phyloP scores from a whole-genome alignment of 192 early-diverging fungal species.

The Coemansia sp. region DNA sequence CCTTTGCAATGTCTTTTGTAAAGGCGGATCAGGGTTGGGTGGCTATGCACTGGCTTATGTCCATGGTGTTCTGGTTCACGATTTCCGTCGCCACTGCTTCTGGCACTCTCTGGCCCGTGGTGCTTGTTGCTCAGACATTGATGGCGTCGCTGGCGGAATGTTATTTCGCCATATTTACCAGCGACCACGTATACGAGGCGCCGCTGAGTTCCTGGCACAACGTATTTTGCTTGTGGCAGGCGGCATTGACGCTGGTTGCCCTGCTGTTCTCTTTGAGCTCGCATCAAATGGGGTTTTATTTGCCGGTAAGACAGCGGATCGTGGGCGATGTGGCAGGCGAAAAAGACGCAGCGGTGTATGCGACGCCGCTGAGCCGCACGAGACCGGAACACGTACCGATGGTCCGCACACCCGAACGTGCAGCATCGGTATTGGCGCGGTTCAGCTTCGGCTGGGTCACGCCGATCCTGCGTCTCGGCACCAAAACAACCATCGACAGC shows the following conservation, averaged over 20 bases:
- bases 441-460: slow-evolving; percentile 64
- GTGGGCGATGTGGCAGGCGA: background rate
- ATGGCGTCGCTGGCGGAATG: slow-evolving; percentile 15
- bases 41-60: slow-evolving; percentile 30
- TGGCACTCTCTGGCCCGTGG: background rate
- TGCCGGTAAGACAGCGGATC: slow-evolving; percentile 20
- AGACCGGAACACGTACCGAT: slow-evolving; percentile 25
- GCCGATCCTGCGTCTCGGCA: slow-evolving; percentile 63
- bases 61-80: slow-evolving; percentile 16
- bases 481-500: slow-evolving; percentile 56
- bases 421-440: slow-evolving; percentile 24
- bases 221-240: slow-evolving; percentile 8
- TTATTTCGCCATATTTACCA: slow-evolving; percentile 20
- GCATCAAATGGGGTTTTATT: slow-evolving; percentile 23
- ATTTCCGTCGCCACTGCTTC: slow-evolving; percentile 8
- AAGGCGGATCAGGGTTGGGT: background rate
- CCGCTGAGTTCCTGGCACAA: slow-evolving; percentile 16
- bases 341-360: slow-evolving; percentile 18
- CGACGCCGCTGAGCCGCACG: slow-evolving; percentile 33
- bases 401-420: slow-evolving; percentile 34
- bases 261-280: slow-evolving; percentile 21
- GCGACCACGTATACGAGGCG: slow-evolving; percentile 8
- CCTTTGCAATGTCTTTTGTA: background rate
- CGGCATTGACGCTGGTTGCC: background rate
- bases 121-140: background rate